Percentiles rank a stretch among this genome's conserved stretches.
Evolutionary conservation across 345 rosid species (phyloP).

Genomic region (Hibiscus mutabilis): DNA sequence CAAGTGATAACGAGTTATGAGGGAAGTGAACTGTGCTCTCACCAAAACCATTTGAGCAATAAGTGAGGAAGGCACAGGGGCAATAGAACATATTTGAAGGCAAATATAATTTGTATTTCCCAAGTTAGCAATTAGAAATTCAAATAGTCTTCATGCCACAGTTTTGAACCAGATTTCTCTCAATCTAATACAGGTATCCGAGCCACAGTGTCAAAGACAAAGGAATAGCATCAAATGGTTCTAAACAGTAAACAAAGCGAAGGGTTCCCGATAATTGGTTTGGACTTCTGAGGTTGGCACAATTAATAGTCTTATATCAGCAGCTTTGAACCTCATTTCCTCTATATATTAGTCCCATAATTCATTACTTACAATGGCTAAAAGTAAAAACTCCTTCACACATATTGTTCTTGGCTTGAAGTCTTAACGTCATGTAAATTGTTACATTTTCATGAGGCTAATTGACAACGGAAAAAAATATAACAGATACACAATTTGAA

Average conservation of each 20-base stretch:
- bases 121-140: neutral
- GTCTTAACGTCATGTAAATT: too few species aligned
- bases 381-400: neutral
- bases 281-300: neutral
- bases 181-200: neutral
- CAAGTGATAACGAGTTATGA: neutral
- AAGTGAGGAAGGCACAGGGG: neutral
- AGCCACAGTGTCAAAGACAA: neutral
- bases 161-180: neutral
- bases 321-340: conserved; percentile 1
- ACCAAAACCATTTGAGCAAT: neutral
- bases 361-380: neutral
- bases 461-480: neutral
- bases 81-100: neutral
- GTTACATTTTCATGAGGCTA: neutral
- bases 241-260: neutral
- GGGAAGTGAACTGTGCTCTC: neutral
- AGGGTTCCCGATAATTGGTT: neutral
- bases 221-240: neutral
- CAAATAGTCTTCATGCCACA: neutral
- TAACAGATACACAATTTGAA: neutral
- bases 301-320: neutral
- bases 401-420: neutral
- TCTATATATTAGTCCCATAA: neutral
- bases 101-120: neutral